Conservation (phyloP, 192 early-diverging fungal genomes). For the Backusella morwellensis region DNA sequence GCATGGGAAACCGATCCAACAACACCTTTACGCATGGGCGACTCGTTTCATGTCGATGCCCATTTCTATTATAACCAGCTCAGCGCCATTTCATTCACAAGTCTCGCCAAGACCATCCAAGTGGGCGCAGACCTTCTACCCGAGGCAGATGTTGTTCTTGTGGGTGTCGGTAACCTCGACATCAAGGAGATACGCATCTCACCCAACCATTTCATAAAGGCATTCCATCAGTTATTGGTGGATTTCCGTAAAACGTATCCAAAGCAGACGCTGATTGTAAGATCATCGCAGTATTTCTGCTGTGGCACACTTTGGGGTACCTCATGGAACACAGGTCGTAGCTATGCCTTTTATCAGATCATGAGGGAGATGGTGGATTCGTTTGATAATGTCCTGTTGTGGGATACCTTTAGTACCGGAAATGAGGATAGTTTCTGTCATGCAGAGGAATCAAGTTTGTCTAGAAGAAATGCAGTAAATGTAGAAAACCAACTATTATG, state of each 20-base stretch:
- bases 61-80: conserved; percentile 17
- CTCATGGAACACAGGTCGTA: conserved; percentile 29
- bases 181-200: conserved; percentile 13
- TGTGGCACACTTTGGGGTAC: conserved; percentile 20
- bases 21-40: conserved; percentile 20
- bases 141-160: conserved; percentile 25
- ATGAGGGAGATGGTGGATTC: conserved; percentile 11
- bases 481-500: conserved; percentile 32
- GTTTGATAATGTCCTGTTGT: conserved; percentile 16
- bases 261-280: conserved; percentile 24
- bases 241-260: conserved; percentile 16
- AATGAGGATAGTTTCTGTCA: conserved; percentile 18
- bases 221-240: conserved; percentile 9
- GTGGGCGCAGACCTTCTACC: background rate
- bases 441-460: conserved; percentile 8
- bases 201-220: conserved; percentile 8
- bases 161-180: conserved; percentile 27
- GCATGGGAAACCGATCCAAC: conserved; percentile 22
- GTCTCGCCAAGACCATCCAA: background rate
- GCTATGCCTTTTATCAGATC: conserved; percentile 15
- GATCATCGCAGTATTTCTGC: conserved; percentile 24
- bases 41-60: conserved; percentile 20
- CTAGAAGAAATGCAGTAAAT: conserved; percentile 24
- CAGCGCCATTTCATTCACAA: background rate
- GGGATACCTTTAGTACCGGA: conserved; percentile 27